These are phyloP conservation scores for Pestalotiopsis sp. DNA, from an alignment of 2,329 filamentous ascomycete genomes.

Conservation along the genomic window DNA sequence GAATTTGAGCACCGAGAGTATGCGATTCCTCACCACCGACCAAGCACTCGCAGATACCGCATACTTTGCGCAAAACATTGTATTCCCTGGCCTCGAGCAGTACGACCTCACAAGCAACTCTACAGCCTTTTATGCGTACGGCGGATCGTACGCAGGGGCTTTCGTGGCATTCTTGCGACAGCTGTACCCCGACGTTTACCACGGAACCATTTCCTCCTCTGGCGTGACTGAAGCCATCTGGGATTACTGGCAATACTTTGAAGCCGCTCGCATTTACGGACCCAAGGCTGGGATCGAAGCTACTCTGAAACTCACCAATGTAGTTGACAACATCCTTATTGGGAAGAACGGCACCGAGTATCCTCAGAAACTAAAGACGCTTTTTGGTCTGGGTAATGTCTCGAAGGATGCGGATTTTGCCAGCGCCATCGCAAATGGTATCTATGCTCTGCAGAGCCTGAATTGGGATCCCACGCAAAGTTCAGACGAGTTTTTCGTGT, in stretches of 20 bases:
- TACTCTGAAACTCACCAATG: conserved; percentile 57
- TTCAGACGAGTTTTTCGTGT: conserved; percentile 41
- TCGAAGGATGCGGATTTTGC: conserved; percentile 51
- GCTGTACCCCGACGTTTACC: conserved; percentile 76
- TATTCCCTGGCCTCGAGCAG: conserved; percentile 69
- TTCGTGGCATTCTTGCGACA: conserved; percentile 77
- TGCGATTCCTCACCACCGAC: conserved; percentile 82
- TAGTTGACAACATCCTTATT: conserved; percentile 53
- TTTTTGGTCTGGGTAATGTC: conserved; percentile 48
- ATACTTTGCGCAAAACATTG: conserved; percentile 74
- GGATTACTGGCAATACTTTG: conserved; percentile 69
- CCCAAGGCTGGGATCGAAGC: conserved; percentile 63
- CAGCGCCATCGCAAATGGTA: conserved; percentile 38
- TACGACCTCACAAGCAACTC: conserved; percentile 63
- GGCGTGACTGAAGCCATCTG: conserved; percentile 77
- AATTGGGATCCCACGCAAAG: conserved; percentile 56
- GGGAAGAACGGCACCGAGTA: conserved; percentile 37
- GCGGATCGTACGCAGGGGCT: conserved; percentile 80
- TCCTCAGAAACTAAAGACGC: conserved; percentile 41
- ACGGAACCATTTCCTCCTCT: conserved; percentile 76
- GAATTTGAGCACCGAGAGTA: conserved; percentile 65
- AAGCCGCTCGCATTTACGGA: conserved; percentile 48
- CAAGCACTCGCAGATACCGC: conserved; percentile 80
- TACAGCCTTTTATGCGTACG: conserved; percentile 76
- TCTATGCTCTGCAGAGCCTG: conserved; percentile 44